Evolutionary conservation across 768 basidiomycete species (phyloP), one percentile per base, ranked within the genome.

Genomic region (Boletus reticuloceps): DNA sequence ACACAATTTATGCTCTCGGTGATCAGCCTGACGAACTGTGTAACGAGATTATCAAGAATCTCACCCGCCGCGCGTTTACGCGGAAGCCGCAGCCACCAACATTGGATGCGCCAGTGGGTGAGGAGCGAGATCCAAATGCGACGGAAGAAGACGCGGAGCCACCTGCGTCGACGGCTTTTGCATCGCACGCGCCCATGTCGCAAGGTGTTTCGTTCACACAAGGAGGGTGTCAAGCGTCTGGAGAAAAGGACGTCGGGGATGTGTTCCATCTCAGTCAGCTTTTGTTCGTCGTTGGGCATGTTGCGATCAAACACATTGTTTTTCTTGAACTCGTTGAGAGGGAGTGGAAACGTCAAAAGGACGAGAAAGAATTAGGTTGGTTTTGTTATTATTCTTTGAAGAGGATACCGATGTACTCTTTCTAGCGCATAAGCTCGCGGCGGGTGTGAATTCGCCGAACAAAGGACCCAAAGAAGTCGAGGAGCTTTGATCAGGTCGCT

Each of bases 241-340:
- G 63, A n/a, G 72, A 71, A 45, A 78, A 79, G 44, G 89, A 91
- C 53, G 58, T 82, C 0, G 90, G 89, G 0, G 91, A 94, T 51
- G 85, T 89, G 5, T 97, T 97, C 68, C 83, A 88, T 58, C 81
- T 99, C 29, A 90, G 89, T 60, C 95, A 98, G 68, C 79, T 99
- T n/a, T 75, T 98, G 27, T 98, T 98, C 67, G 82, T 93, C 38
- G 94, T 98, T 19, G 97, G 97, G 0, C 97, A 98, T 69, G 90
- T 96, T 29, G 94, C 96, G 12, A 92, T 98, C 74, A 98, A 98
- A 71, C 96, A 99, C 47, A 92, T 98, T 54, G 94, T 96, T 16
- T 97, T 91, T 65, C 82, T 99, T 19, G 97, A 99, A 69, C 78
- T 97, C 47, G 88, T 98, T 20, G 97, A 99, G 70, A 77, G 95